These are phyloP conservation scores for Neohortaea acidophila DNA, from an alignment of 495 filamentous ascomycete species.

Conservation along the genomic window DNA sequence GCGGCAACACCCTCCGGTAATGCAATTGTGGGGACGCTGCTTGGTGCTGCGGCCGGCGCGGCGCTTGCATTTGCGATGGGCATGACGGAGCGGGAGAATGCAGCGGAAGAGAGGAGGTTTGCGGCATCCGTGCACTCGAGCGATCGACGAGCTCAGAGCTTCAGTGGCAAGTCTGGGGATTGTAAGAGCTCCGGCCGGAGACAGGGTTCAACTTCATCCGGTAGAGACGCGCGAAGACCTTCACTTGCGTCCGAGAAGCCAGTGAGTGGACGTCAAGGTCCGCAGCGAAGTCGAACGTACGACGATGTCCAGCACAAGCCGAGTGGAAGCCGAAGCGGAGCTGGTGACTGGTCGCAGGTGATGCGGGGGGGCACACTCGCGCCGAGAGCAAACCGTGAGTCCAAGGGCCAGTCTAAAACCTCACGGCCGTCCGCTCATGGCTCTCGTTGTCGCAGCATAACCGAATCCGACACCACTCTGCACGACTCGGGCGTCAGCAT, in stretches of 20 bases:
- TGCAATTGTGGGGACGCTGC: conserved; percentile 56
- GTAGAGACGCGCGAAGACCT: too few relatives aligned
- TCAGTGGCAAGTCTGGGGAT: too few relatives aligned
- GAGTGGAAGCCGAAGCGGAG: too few relatives aligned
- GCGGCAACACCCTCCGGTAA: conserved; percentile 30
- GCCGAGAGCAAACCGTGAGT: too few relatives aligned
- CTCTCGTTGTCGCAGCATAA: background rate
- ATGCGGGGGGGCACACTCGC: too few relatives aligned
- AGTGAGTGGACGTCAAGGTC: conserved; percentile 15
- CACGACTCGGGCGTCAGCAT: conserved; percentile 22
- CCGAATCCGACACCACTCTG: conserved; percentile 8
- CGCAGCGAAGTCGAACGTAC: conserved; percentile 7
- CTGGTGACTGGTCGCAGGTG: too few relatives aligned
- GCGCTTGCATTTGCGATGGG: conserved; percentile 60
- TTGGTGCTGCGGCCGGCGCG: conserved; percentile 62
- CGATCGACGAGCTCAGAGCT: too few relatives aligned
- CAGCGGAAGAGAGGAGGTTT: conserved; percentile 17
- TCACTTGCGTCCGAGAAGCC: conserved; percentile 13
- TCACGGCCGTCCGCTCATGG: background rate
- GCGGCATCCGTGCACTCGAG: too few relatives aligned
- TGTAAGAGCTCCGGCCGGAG: too few relatives aligned
- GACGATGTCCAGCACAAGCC: conserved; percentile 10
- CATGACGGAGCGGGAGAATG: conserved; percentile 36
- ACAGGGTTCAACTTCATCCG: too few relatives aligned
- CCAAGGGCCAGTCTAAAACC: too few relatives aligned